phyloP scores from a whole-genome alignment of 305 asterid species.

The Fraxinus greggii region DNA sequence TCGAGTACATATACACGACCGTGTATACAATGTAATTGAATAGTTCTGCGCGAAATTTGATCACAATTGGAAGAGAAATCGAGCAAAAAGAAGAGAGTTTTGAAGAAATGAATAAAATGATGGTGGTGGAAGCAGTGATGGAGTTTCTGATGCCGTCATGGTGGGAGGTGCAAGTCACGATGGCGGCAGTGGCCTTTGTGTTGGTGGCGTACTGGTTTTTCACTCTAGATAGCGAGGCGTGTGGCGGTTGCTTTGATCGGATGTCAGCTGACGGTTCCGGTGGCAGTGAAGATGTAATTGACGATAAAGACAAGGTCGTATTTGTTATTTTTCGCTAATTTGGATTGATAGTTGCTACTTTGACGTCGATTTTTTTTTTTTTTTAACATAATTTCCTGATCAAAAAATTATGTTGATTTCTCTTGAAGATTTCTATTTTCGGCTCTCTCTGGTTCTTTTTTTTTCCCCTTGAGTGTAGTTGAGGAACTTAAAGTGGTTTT shows the following conservation, averaged over 20 bases:
- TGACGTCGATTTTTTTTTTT: conserved; percentile 6
- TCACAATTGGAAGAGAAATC: conserved; percentile 15
- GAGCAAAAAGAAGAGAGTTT: background rate
- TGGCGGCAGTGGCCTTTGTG: conserved; percentile 73
- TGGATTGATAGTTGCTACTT: conserved; percentile 3
- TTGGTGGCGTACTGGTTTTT: conserved; percentile 62
- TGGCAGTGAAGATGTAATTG: conserved; percentile 35
- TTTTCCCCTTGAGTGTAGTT: background rate
- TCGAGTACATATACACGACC: conserved; percentile 15
- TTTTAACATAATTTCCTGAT: background rate
- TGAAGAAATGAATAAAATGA: conserved; percentile 11
- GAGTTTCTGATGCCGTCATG: conserved; percentile 76
- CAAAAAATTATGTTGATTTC: background rate
- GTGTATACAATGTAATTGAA: conserved; percentile 34
- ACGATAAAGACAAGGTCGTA: conserved; percentile 54
- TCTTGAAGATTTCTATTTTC: background rate
- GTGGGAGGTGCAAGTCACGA: conserved; percentile 93
- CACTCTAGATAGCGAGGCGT: conserved; percentile 39
- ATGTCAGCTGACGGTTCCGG: conserved; percentile 28
- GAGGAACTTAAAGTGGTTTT: background rate
- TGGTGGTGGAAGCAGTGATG: conserved; percentile 50
- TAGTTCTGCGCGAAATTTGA: conserved; percentile 18
- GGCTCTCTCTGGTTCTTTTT: background rate
- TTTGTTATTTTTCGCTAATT: conserved; percentile 19
- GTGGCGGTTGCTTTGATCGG: conserved; percentile 48